Evolutionary conservation across 2,329 filamentous ascomycete species (phyloP), one percentile per base, ranked within the genome.

Genomic region (Microdochium nivale): DNA sequence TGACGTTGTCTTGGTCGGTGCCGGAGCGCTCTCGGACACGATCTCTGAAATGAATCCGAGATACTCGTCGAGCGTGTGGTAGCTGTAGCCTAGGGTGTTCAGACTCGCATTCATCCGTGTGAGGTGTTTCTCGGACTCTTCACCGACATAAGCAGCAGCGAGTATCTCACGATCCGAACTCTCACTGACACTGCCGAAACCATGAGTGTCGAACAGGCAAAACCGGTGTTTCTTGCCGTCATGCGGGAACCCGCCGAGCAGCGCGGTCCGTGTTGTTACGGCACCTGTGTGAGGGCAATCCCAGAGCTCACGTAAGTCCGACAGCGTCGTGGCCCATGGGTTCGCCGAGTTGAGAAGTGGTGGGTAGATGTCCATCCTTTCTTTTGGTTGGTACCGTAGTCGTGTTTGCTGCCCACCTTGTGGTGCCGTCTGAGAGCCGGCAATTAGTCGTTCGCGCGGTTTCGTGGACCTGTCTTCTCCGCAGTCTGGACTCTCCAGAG

Each of bases 81-180:
- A 87, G 55, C 83, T 87, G 66, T 91, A 92, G 3, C 87, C 88
- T 2, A 90, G 71, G 0, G 80, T 88, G 62, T 92, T 91, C 50
- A 90, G 63, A 50, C 75, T 80, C 2, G 73, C 75, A 37, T 60
- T 69, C 40, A 44, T 23, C 40, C 48, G 64, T 62, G 2, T 59
- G n/a, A n/a, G n/a, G n/a, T n/a, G n/a, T n/a, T n/a, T 40, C 25
- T 54, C 51, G 16, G 47, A 21, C 40, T 44, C 25, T 47, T 21
- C 47, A 19, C 35, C 37, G 25, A 49, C 46, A n/a, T n/a, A n/a
- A n/a, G n/a, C n/a, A 24, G 54, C 64, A 60, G 21, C 59, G 62
- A 23, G 56, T 63, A 9, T 23, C 43, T 48, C 23, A 11, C 44
- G 5, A 48, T n/a, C 21, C n/a, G 35, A 1, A 13, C 49, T 25